Base-by-base conservation (phyloP, 1,284 basidiomycete species). In the Cryptococcus sp. region DNA sequence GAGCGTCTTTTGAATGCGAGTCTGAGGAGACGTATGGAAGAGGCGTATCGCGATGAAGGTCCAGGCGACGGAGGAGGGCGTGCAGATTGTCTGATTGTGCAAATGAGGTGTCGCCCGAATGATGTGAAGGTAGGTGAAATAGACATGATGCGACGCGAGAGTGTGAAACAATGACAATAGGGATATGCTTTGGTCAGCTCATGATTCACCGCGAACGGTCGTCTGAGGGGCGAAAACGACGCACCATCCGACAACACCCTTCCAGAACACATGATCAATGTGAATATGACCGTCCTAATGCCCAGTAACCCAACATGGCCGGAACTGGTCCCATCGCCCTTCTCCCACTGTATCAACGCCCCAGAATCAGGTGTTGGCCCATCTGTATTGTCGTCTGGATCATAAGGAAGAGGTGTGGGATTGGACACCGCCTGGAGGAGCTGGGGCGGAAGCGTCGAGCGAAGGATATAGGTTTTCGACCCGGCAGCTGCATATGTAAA, bases 251-350 rank as follows among this genome's bases (percentile, higher is more conserved):
- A 38, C 16, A 74, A 61, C n/a, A 63, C 61, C 25, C 76, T 58
- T 13, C 72, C 71, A 27, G 61, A 52, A 17, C 65, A 65, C 53
- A 79, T 64, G 46, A 79, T 65, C n/a, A 77, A 54, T 22, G 66
- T 72, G 40, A 79, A 60, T 47, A 79, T 72, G n/a, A 78, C 63
- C 27, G 72, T 75, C 6, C 77, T 61, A 31, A 79, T 66, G 1
- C 78, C 78, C 27, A 78, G 51, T 40, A 77, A 45, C 5, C 64
- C 75, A 10, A 77, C 60, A 51, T 69, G 68, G 2, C 71, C 73
- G 0, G 66, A 47, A 2, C 54, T 54, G 6, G 67, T 68, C 1
- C 70, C 73, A 61, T 78, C 78, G 0, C 67, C 71, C 58, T 75
- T 76, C 41, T 77, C 73, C 72, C 72, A 75, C 20, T 64, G 63